Percentiles rank a stretch among this genome's conserved stretches.
Evolutionary conservation across 176 grass and related monocot species (phyloP).

Genomic region (Oryza rufipogon): DNA sequence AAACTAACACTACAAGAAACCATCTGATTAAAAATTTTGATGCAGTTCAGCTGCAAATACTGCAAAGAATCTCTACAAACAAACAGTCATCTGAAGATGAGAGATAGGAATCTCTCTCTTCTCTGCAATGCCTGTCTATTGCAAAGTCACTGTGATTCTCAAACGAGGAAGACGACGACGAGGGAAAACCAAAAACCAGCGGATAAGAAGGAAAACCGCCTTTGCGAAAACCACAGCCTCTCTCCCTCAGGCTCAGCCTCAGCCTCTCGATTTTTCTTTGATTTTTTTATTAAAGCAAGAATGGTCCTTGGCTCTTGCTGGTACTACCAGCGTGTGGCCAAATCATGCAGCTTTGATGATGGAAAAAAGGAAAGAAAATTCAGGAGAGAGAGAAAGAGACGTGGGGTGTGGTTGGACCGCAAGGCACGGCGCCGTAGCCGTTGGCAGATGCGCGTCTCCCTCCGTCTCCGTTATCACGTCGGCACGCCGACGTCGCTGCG

Average conservation of each 20-base stretch:
- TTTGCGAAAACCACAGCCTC: constrained; percentile 4
- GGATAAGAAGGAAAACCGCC: constrained; percentile 25
- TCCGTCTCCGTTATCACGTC: constrained; percentile 7
- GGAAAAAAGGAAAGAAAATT: neutral
- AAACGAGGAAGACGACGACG: neutral
- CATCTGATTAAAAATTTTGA: neutral
- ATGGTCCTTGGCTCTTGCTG: neutral
- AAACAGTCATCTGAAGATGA: neutral
- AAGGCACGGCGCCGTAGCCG: neutral
- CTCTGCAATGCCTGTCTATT: too few species aligned
- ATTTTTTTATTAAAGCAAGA: neutral
- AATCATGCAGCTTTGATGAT: neutral
- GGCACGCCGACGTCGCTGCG: neutral
- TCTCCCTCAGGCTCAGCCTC: neutral
- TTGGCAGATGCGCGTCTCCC: neutral
- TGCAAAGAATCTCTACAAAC: neutral
- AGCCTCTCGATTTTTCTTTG: neutral
- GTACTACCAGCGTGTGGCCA: neutral
- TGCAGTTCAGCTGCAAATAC: neutral
- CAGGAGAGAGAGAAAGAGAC: neutral
- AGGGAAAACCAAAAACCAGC: neutral
- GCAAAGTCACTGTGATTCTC: neutral
- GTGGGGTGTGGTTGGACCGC: neutral
- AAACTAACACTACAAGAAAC: neutral
- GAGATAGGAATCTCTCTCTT: neutral